Base-by-base conservation (phyloP, 345 rosid species). In the Punica granatum region DNA sequence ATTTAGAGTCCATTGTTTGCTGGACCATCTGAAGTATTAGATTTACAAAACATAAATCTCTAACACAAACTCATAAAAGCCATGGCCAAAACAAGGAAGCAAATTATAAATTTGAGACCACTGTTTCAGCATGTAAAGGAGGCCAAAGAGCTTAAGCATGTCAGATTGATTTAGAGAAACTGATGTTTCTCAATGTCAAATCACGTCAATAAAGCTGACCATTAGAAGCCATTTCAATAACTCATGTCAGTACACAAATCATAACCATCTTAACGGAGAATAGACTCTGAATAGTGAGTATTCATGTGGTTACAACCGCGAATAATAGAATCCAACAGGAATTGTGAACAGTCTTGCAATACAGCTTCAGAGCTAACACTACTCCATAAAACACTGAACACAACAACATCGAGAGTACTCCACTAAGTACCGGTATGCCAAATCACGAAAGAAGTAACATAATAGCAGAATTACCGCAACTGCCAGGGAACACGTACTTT, bases 1-100 rank as follows among this genome's bases (percentile, higher is more conserved):
- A 69, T 70, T 80, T 79, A 63, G 84, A 68, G 62, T 84, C 88
- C 56, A 69, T 62, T 14, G 74, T 72, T 75, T 80, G 88, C 71
- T 77, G 83, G 79, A 77, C 82, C 83, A 82, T 84, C 84, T 76
- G 77, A 70, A 70, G 62, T 39, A 76, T 41, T 34, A 8, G 28
- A 1, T 39, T 59, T 59, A 21, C 34, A 34, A 59, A 60, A 18
- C 28, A 59, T 23, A 34, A 68, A 56, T 33, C 11, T 39, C 31
- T 54, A 35, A 21, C 3, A 14, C 31, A 60, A 39, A 59, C 37
- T 59, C 36, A 19, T 35, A 41, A 58, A 41, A 39, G 9, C 53
- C 39, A 26, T n/a, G 36, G 15, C 46, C 63, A 51, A 61, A 59
- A 36, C 14, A 59, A 58, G 21, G 49, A 63, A 37, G 30, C 31